Evolutionary conservation across 75 land plant genomes (phyloP), one percentile per base, ranked within the genome.

Genomic region (Ceratopteris richardii): DNA sequence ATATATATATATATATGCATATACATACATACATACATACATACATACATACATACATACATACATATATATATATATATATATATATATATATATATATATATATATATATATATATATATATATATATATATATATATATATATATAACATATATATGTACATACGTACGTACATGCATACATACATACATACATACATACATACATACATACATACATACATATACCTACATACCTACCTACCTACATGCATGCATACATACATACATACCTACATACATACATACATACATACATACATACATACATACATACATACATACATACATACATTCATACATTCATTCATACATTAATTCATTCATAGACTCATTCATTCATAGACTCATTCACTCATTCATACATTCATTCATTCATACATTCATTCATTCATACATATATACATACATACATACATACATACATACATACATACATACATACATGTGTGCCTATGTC

Each of bases 251-350:
- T n/a, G n/a, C n/a, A n/a, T n/a, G n/a, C n/a, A n/a, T n/a, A n/a
- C n/a, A n/a, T n/a, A n/a, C n/a, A n/a, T n/a, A n/a, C n/a, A n/a
- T n/a, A n/a, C n/a, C n/a, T n/a, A n/a, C n/a, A n/a, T n/a, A n/a
- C 53, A 51, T 14, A 39, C 23, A 16, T 59, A 21, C 14, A 13
- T 59, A 51, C 19, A 18, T 51, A 51, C 19, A 51, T 51, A 51
- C 19, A 51, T 51, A 51, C 19, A 11, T 18, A 51, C 19, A 51
- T 18, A 10, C 6, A 10, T 18, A 51, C 10, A 51, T 51, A 10
- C 19, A 51, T 51, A 11, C 22, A 51, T 51, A 11, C 19, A 18
- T 51, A 10, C 22, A 10, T 51, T 12, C 19, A n/a, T 31, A 24
- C 11, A 57, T 44, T 18, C 22, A 51, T 51, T 18, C 22, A 51